Evolutionary conservation across 2,329 filamentous ascomycete species (phyloP).

Genomic region (Trichoderma atroviride): DNA sequence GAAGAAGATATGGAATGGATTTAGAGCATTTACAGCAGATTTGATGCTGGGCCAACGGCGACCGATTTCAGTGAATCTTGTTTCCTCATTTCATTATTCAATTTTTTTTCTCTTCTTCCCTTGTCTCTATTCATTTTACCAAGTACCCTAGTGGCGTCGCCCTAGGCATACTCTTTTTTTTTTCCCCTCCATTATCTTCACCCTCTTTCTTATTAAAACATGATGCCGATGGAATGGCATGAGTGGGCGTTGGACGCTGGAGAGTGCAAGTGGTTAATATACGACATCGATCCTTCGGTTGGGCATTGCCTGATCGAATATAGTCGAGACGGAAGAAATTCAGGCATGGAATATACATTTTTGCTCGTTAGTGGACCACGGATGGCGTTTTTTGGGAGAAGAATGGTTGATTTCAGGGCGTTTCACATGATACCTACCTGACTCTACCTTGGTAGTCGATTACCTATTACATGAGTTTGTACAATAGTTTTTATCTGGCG

Average conservation of each 20-base stretch:
- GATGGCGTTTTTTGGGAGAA: constrained; percentile 20
- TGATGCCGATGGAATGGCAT: background rate
- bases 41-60: background rate
- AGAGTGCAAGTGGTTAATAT: background rate
- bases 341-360: constrained; percentile 5
- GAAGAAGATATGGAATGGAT: constrained; percentile 43
- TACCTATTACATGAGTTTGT: constrained; percentile 8
- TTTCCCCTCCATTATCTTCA: background rate
- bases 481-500: background rate
- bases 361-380: constrained; percentile 16
- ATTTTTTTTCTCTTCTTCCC: background rate
- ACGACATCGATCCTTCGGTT: background rate
- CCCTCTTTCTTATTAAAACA: background rate
- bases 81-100: background rate
- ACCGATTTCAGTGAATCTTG: background rate
- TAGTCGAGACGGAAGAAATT: background rate
- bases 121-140: background rate
- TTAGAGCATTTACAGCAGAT: constrained; percentile 27
- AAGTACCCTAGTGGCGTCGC: background rate
- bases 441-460: background rate
- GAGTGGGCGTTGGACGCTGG: background rate
- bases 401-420: constrained; percentile 1
- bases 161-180: background rate
- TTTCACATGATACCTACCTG: constrained; percentile 21
- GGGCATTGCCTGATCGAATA: background rate